A percentile compares a stretch with the other conserved stretches of the same genome.
Conservation (phyloP, 2,329 filamentous ascomycete species). For the Eurotiales sp. region DNA sequence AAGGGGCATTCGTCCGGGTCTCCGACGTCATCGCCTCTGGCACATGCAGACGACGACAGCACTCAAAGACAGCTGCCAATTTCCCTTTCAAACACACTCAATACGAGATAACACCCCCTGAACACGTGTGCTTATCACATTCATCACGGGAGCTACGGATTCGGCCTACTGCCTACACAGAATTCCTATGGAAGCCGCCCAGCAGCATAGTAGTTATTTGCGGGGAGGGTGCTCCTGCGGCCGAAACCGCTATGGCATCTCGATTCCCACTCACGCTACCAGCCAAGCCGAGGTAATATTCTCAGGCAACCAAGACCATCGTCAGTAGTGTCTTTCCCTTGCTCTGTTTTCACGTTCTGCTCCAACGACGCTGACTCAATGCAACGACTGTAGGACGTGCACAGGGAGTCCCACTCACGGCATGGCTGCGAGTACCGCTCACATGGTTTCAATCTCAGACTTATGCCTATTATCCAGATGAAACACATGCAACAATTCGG, state of each 20-base stretch:
- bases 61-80: too few species aligned
- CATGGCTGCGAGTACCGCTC: constrained; percentile 79
- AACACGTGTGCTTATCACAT: background rate
- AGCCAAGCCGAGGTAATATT: constrained; percentile 68
- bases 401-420: constrained; percentile 68
- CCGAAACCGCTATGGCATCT: constrained; percentile 75
- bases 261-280: constrained; percentile 58
- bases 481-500: constrained; percentile 64
- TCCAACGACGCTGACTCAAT: constrained; percentile 9
- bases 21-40: constrained; percentile 2
- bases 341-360: constrained; percentile 2
- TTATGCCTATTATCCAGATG: constrained; percentile 72
- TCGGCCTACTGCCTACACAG: background rate
- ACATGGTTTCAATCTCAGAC: constrained; percentile 75
- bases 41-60: too few species aligned
- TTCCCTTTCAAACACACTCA: background rate
- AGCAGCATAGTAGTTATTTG: constrained; percentile 46
- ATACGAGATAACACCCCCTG: too few species aligned
- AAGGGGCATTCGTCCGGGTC: background rate
- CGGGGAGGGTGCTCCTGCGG: constrained; percentile 81
- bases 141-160: background rate
- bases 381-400: constrained; percentile 49
- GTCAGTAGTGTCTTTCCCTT: constrained; percentile 52
- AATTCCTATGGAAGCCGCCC: background rate
- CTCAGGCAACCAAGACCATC: constrained; percentile 64